These are phyloP conservation scores for Auriscalpium orientale DNA, from an alignment of 768 basidiomycete genomes.

Conservation along the genomic window DNA sequence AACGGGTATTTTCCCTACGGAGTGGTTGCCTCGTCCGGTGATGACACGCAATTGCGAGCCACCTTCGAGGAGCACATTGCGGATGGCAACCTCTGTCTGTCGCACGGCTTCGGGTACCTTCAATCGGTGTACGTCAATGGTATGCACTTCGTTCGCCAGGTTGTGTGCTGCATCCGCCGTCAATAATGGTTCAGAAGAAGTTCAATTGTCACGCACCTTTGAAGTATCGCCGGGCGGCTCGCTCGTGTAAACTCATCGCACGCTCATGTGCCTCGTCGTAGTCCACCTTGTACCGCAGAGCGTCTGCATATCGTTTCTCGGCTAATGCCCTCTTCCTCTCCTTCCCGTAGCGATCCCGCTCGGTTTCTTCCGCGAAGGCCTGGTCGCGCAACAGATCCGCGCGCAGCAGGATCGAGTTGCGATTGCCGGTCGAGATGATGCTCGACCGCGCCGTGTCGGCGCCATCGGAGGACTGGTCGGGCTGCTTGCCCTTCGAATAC, in stretches of 20 bases:
- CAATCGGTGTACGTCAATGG: slow-evolving; percentile 30
- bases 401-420: slow-evolving; percentile 17
- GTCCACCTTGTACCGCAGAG: slow-evolving; percentile 23
- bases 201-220: slow-evolving; percentile 18
- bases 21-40: slow-evolving; percentile 27
- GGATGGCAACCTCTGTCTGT: slow-evolving; percentile 25
- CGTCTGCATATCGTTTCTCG: slow-evolving; percentile 18
- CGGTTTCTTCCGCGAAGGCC: slow-evolving; percentile 21
- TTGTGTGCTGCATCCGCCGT: slow-evolving; percentile 23
- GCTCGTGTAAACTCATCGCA: slow-evolving; percentile 23
- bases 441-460: slow-evolving; percentile 15
- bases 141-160: slow-evolving; percentile 19
- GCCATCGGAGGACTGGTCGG: slow-evolving; percentile 3
- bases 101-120: slow-evolving; percentile 24
- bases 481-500: background rate
- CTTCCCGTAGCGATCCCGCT: slow-evolving; percentile 15
- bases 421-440: slow-evolving; percentile 21
- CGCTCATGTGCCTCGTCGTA: slow-evolving; percentile 22
- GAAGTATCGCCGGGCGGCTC: slow-evolving; percentile 27
- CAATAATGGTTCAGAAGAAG: background rate
- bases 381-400: slow-evolving; percentile 25
- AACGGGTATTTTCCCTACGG: slow-evolving; percentile 22
- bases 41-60: slow-evolving; percentile 26
- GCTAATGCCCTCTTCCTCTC: slow-evolving; percentile 19
- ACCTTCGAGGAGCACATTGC: slow-evolving; percentile 22